These are phyloP conservation scores for Xylariales sp. DNA, from an alignment of 2,329 filamentous ascomycete genomes.

Conservation along the genomic window DNA sequence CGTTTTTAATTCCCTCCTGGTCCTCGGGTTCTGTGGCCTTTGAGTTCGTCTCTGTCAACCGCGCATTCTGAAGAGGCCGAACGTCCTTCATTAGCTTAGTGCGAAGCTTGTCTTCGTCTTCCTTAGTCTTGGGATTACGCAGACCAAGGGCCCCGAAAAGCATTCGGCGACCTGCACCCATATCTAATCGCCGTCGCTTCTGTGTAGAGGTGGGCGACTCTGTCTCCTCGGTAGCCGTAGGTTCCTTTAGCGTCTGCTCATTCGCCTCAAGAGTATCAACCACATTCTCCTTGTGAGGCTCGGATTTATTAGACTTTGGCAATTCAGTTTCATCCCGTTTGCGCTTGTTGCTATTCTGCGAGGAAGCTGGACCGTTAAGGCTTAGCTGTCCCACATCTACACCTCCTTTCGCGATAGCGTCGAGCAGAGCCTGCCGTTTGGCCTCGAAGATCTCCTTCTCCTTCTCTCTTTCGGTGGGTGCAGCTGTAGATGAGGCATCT, in stretches of 20 bases:
- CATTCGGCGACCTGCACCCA: constrained; percentile 62
- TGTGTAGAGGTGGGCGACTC: constrained; percentile 17
- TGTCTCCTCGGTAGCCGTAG: constrained; percentile 7
- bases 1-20: constrained; percentile 17
- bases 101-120: constrained; percentile 61
- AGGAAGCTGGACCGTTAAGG: constrained; percentile 6
- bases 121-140: constrained; percentile 61
- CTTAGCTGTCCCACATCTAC: constrained; percentile 35
- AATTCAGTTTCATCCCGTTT: constrained; percentile 15
- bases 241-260: constrained; percentile 3
- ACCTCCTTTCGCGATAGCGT: constrained; percentile 46
- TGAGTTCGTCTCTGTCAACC: constrained; percentile 21
- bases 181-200: constrained; percentile 32
- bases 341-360: constrained; percentile 15
- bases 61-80: constrained; percentile 33
- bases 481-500: background rate
- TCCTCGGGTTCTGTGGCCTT: constrained; percentile 13
- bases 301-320: background rate
- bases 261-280: background rate
- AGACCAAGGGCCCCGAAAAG: constrained; percentile 70
- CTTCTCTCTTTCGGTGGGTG: background rate
- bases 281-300: background rate
- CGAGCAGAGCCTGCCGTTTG: constrained; percentile 45
- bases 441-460: constrained; percentile 42
- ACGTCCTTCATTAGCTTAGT: constrained; percentile 54